Conservation (phyloP, 345 rosid genomes). For the Salix viminalis region DNA sequence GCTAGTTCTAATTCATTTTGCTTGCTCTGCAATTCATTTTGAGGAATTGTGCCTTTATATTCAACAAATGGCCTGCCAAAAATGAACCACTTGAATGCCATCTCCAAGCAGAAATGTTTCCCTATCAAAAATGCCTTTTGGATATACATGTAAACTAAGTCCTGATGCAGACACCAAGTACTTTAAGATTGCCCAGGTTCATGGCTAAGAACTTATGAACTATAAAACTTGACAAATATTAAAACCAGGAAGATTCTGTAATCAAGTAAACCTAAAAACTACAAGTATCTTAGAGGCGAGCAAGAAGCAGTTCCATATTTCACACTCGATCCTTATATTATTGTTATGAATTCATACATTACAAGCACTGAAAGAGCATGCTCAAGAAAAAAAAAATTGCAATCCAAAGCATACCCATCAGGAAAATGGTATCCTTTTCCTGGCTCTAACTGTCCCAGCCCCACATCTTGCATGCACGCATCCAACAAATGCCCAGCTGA, state of each 20-base stretch:
- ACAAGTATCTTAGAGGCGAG: neutral
- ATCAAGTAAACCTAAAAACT: neutral
- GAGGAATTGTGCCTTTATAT: conserved; percentile 61
- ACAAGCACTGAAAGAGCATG: neutral
- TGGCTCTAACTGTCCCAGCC: conserved; percentile 65
- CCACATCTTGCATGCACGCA: conserved; percentile 50
- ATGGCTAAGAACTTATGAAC: neutral
- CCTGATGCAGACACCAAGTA: neutral
- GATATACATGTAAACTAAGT: neutral
- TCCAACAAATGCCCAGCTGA: conserved; percentile 90
- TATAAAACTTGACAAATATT: neutral
- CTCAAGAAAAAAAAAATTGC: neutral
- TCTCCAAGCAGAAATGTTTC: neutral
- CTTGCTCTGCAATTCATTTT: conserved; percentile 48
- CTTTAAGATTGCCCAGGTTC: neutral
- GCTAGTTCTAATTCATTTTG: conserved; percentile 59
- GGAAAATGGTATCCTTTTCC: conserved; percentile 88
- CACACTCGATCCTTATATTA: neutral
- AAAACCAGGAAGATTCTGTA: neutral
- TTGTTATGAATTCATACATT: neutral
- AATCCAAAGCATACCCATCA: conserved; percentile 50
- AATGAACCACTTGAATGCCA: neutral
- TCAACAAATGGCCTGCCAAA: conserved; percentile 73
- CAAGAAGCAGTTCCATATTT: neutral
- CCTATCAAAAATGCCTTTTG: neutral